These are phyloP conservation scores for Macadamia integrifolia DNA, from an alignment of 164 flowering plant species.

Conservation along the genomic window DNA sequence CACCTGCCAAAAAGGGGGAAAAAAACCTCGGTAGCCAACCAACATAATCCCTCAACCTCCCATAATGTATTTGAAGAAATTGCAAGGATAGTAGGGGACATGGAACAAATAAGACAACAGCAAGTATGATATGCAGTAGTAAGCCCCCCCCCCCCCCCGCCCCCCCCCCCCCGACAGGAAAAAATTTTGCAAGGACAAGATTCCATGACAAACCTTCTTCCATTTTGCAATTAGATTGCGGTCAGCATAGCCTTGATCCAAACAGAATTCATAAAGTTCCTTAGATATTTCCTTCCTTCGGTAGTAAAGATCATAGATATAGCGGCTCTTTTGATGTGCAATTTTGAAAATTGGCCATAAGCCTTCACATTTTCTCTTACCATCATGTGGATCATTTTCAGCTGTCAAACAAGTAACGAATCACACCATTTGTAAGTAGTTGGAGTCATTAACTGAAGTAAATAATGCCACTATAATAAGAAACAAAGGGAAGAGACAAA, in stretches of 20 bases:
- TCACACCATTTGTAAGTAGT: background rate
- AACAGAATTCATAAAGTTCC: constrained; percentile 75
- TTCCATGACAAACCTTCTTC: constrained; percentile 57
- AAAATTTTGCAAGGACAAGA: background rate
- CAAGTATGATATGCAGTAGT: background rate
- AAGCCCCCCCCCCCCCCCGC: too few relatives aligned
- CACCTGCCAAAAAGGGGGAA: too few relatives aligned
- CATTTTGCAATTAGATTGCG: constrained; percentile 70
- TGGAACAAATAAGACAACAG: too few relatives aligned
- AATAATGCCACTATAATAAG: background rate
- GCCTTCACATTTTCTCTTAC: constrained; percentile 78
- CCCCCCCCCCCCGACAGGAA: too few relatives aligned
- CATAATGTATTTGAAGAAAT: background rate
- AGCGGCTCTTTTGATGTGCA: constrained; percentile 86
- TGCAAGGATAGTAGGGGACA: too few relatives aligned
- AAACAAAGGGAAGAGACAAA: constrained; percentile 5
- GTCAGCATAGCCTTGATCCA: constrained; percentile 88
- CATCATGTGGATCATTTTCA: constrained; percentile 80
- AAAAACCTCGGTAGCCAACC: too few relatives aligned
- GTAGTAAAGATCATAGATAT: constrained; percentile 69
- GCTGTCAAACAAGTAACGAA: constrained; percentile 37
- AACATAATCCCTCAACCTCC: too few relatives aligned
- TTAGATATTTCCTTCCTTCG: constrained; percentile 74
- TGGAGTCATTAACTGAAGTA: background rate
- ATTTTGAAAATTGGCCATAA: constrained; percentile 83